Evolutionary conservation across 768 basidiomycete genomes (phyloP).

Genomic region (Antrodiella citrinella): DNA sequence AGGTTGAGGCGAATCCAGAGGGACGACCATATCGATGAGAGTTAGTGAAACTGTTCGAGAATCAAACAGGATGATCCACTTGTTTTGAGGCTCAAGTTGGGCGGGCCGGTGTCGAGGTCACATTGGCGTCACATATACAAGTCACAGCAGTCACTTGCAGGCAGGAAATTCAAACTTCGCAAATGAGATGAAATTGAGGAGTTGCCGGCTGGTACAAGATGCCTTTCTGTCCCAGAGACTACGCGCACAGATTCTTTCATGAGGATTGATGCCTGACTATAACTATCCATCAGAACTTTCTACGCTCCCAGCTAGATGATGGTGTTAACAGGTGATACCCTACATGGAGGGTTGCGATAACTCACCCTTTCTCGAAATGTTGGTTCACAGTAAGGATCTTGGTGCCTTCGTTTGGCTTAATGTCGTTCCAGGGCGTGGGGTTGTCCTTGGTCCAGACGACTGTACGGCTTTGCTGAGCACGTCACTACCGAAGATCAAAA

Average conservation of each 20-base stretch:
- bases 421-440: conserved; percentile 84
- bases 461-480: conserved; percentile 13
- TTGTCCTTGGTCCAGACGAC: conserved; percentile 63
- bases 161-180: too few species aligned
- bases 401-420: conserved; percentile 66
- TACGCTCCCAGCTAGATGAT: conserved; percentile 59
- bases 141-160: too few species aligned
- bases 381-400: conserved; percentile 66
- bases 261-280: too few species aligned
- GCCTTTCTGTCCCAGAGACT: too few species aligned
- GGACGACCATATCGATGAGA: conserved; percentile 28
- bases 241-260: too few species aligned
- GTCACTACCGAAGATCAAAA: conserved; percentile 1
- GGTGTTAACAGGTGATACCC: conserved; percentile 7
- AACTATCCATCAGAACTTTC: conserved; percentile 60
- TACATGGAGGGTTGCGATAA: conserved; percentile 3
- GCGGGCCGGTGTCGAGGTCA: too few species aligned
- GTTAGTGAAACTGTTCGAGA: too few species aligned
- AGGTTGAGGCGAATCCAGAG: conserved; percentile 34
- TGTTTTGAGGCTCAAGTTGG: too few species aligned
- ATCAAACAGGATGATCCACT: too few species aligned
- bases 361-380: conserved; percentile 69
- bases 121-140: not conserved
- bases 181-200: too few species aligned
- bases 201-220: too few species aligned